phyloP scores from a whole-genome alignment of 208 protist species.

The Crithidia sp. region DNA sequence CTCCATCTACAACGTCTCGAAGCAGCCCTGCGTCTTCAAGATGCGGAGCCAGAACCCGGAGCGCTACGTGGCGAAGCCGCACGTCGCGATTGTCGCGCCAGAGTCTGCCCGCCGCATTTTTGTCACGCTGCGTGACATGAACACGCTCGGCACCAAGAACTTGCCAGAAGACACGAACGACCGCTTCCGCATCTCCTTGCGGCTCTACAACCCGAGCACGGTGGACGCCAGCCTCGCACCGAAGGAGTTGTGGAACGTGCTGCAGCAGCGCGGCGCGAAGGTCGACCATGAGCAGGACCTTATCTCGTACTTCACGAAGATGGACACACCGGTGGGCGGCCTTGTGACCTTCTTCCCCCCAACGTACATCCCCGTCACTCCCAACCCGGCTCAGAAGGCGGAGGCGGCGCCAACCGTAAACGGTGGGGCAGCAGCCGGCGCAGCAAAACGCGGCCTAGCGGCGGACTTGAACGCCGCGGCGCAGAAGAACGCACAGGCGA shows the following conservation, averaged over 20 bases:
- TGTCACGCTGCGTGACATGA: conserved; percentile 62
- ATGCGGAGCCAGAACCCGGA: conserved; percentile 62
- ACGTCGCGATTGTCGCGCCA: conserved; percentile 51
- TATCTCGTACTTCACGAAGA: conserved; percentile 43
- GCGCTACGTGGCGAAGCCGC: conserved; percentile 75
- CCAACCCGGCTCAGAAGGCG: not conserved
- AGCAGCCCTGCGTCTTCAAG: conserved; percentile 67
- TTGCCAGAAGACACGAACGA: conserved; percentile 43
- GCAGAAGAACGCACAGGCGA: not conserved
- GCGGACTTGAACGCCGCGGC: conserved; percentile 6
- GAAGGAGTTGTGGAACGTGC: conserved; percentile 43
- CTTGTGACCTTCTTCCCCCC: conserved; percentile 51
- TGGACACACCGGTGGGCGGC: conserved; percentile 35
- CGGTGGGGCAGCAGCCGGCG: not conserved
- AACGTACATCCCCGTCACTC: conserved; percentile 35
- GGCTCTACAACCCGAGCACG: conserved; percentile 30
- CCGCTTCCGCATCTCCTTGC: conserved; percentile 55
- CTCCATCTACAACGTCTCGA: conserved; percentile 65
- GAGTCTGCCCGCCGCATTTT: conserved; percentile 54
- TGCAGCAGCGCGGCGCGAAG: conserved; percentile 17
- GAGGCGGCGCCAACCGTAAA: not conserved
- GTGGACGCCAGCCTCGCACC: conserved; percentile 20
- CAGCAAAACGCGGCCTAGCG: not conserved
- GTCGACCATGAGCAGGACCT: conserved; percentile 58
- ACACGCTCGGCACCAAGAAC: conserved; percentile 29